Evolutionary conservation across 1,284 basidiomycete species (phyloP).

Genomic region (Neolentinus lepideus): DNA sequence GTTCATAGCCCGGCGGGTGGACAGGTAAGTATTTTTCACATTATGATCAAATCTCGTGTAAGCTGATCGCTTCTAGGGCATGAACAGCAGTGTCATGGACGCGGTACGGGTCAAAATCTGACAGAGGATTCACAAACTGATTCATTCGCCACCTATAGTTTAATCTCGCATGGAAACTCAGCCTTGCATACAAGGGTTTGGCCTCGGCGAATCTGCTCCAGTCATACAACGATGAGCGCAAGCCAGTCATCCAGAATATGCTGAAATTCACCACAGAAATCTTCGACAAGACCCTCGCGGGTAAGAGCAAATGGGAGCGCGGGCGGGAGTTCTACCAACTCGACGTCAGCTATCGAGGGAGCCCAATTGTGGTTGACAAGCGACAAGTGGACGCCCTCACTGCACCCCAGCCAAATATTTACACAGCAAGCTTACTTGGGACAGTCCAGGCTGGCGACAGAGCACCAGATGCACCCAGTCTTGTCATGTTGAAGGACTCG

Average conservation of each 20-base stretch:
- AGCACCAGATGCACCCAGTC: conserved; percentile 9
- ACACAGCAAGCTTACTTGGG: neutral
- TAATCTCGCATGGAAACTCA: conserved; percentile 26
- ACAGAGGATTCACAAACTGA: neutral
- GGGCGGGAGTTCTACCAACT: neutral
- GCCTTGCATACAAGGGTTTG: conserved; percentile 19
- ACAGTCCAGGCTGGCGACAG: conserved; percentile 7
- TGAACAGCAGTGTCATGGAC: conserved; percentile 12
- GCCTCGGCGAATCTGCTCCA: conserved; percentile 15
- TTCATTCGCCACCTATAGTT: conserved; percentile 10
- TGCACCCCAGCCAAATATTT: neutral
- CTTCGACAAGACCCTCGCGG: conserved; percentile 5
- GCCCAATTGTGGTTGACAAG: conserved; percentile 8
- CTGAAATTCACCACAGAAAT: conserved; percentile 12
- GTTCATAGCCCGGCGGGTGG: conserved; percentile 1
- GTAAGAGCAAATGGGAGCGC: neutral
- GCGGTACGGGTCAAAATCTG: conserved; percentile 8
- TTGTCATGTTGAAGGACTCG: conserved; percentile 2
- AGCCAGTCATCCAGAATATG: conserved; percentile 20
- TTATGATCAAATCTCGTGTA: too few relatives aligned
- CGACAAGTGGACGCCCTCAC: neutral
- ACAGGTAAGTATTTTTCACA: too few relatives aligned
- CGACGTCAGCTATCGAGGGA: conserved; percentile 6
- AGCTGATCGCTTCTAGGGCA: neutral
- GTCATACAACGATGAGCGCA: conserved; percentile 19